Evolutionary conservation across 2,329 filamentous ascomycete species (phyloP).

Genomic region (Penicillium sp.): DNA sequence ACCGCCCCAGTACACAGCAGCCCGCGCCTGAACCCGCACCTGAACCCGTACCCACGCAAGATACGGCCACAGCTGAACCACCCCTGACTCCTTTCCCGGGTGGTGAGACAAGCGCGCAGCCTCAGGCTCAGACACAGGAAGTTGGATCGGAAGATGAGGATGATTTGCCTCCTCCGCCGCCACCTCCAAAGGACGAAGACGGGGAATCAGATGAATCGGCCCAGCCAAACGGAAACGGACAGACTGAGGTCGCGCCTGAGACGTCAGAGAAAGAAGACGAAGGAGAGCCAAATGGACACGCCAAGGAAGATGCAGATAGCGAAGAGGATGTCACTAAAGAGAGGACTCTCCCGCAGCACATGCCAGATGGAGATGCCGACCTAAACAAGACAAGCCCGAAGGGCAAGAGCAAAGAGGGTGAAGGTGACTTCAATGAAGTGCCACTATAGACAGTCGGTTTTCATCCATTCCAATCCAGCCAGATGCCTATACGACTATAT

Average conservation of each 20-base stretch:
- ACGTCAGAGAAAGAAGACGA: conserved; percentile 20
- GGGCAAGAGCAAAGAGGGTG: conserved; percentile 36
- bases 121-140: conserved; percentile 33
- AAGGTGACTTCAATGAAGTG: conserved; percentile 41
- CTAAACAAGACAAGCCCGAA: conserved; percentile 25
- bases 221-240: conserved; percentile 28
- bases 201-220: conserved; percentile 24
- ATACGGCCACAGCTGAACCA: conserved; percentile 30
- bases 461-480: background rate
- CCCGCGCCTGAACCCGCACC: conserved; percentile 20
- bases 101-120: conserved; percentile 32
- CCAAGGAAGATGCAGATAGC: conserved; percentile 18
- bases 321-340: conserved; percentile 32
- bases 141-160: conserved; percentile 32
- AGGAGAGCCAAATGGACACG: conserved; percentile 14
- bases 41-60: conserved; percentile 23
- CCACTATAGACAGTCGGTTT: conserved; percentile 30
- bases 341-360: conserved; percentile 27
- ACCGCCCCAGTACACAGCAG: conserved; percentile 30
- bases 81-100: conserved; percentile 42
- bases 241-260: conserved; percentile 9
- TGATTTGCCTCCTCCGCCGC: conserved; percentile 31
- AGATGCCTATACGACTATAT: conserved; percentile 22
- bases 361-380: conserved; percentile 25
- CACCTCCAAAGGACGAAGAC: conserved; percentile 34